Base-by-base conservation (phyloP, 441 rosid species). In the Pelargonium cotyledonis region DNA sequence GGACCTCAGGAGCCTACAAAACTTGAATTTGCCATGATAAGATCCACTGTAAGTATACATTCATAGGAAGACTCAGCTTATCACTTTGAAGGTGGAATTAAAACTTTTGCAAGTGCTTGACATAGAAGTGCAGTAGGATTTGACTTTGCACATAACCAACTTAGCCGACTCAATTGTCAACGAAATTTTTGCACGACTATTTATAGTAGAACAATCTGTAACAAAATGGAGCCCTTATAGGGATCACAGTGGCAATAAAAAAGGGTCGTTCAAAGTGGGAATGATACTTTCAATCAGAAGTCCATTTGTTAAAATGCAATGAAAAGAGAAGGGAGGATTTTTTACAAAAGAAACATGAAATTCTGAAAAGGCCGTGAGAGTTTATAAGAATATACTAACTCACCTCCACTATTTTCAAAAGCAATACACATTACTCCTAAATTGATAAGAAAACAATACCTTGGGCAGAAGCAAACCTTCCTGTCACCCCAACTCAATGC, bases 81-180 rank as follows among this genome's bases (percentile, higher is more conserved):
- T 61, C 66, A n/a, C 66, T 26, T 44, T 8, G 47, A 62, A 70
- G 67, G 63, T 18, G 44, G 62, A 43, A 38, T 21, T 6, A 38
- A 6, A 63, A 47, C 72, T 26, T 70, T 63, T 63, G 31, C 58
- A 9, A 70, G 72, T 70, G 72, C 67, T 70, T 16, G 67, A 31
- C 31, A 46, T 62, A 63, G 63, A 69, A 62, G 31, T 44, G 47
- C 31, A 57, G 67, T 29, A 66, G 72, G 46, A 47, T 62, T 70
- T 70, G 72, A 70, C 63, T 67, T 63, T 67, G 26, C 43, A 61
- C 60, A 23, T 53, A 49, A 29, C 29, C 35, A 61, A 26, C 65
- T 58, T 60, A 38, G 18, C 67, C 4, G 29, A 65, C n/a, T 10
- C 23, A 66, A 26, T 68, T 68, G 38, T 29, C 65, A 41, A 8